Base-by-base conservation (phyloP, 305 asterid genomes). In the Fraxinus paxiana region DNA sequence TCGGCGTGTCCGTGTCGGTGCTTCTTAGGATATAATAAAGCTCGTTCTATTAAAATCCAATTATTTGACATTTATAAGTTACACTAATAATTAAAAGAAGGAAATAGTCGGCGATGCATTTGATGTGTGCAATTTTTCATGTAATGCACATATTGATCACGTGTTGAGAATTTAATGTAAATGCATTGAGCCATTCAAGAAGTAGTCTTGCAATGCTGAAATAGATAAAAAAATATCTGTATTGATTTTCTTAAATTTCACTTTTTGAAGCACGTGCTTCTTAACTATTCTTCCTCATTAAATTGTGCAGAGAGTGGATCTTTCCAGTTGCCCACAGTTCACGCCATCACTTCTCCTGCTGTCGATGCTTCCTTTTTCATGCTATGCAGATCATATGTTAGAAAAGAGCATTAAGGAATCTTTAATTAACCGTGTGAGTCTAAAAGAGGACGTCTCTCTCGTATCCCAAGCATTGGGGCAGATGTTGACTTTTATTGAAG, bases 301-400 rank as follows among this genome's bases (percentile, higher is more conserved):
- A 76, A 79, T 81, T 79, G 51, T 84, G 86, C 94, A 95, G 97
- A 90, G 85, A 84, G 77, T 93, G 88, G 98, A 95, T 82, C 87
- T 93, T 79, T 91, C 98, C 15, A 86, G 94, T 81, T 91, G 94
- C 91, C 97, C 96, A 6, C 97, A 92, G 85, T 83, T 91, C 46
- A 89, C 89, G 17, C 80, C 86, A 17, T 80, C 81, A 51, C 56
- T 91, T 84, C 90, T 93, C 79, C 89, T 93, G 81, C 86, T 88
- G 48, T 87, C 92, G 74, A 33, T 91, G 88, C 88, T 86, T 83
- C 93, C 97, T 15, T 75, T 77, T 83, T 82, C 90, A 67, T 46
- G 80, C 56, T 38, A 15, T 83, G 80, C 84, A 83, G 88, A 88
- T 61, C 78, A 82, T 15, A 51, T 80, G 65, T 79, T 84, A 84